Conservation (phyloP, 352 stramenopile genomes). For the Globisporangium acanthophoron region DNA sequence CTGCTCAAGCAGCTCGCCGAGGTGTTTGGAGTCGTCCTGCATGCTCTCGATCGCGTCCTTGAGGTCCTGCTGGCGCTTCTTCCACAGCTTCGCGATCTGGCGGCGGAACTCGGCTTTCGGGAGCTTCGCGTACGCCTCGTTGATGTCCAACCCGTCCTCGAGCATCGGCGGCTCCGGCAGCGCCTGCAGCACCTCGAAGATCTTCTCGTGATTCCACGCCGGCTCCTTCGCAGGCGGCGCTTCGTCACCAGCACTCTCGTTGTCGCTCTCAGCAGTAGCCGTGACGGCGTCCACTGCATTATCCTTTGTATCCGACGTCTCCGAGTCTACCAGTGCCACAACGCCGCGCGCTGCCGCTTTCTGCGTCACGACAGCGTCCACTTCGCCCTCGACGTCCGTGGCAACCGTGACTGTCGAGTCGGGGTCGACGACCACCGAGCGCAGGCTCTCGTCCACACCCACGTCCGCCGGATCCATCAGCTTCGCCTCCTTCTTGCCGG, state of each 20-base stretch:
- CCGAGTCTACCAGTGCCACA: not conserved
- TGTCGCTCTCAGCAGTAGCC: not conserved
- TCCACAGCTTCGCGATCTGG: slow-evolving; percentile 76
- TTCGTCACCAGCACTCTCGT: slow-evolving; percentile 18
- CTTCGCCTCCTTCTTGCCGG: slow-evolving; percentile 81
- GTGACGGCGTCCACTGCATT: not conserved
- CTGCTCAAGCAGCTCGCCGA: slow-evolving; percentile 67
- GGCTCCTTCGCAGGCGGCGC: slow-evolving; percentile 33
- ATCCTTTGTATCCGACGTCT: not conserved
- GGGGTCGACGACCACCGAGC: slow-evolving; percentile 27
- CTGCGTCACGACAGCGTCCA: slow-evolving; percentile 19
- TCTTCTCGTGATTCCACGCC: slow-evolving; percentile 85
- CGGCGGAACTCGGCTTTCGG: slow-evolving; percentile 62
- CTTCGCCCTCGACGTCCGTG: slow-evolving; percentile 49
- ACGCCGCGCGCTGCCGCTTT: slow-evolving; percentile 6
- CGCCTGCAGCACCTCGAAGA: slow-evolving; percentile 75
- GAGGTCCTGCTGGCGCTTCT: slow-evolving; percentile 71
- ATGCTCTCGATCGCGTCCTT: slow-evolving; percentile 76
- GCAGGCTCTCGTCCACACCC: slow-evolving; percentile 24
- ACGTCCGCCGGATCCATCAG: slow-evolving; percentile 42
- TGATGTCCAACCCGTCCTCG: slow-evolving; percentile 66
- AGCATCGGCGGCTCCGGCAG: slow-evolving; percentile 68
- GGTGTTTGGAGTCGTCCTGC: slow-evolving; percentile 76
- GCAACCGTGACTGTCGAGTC: slow-evolving; percentile 48
- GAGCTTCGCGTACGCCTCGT: slow-evolving; percentile 65